phyloP scores from a whole-genome alignment of 768 basidiomycete genomes.

The Phlebiopsis gigantea region DNA sequence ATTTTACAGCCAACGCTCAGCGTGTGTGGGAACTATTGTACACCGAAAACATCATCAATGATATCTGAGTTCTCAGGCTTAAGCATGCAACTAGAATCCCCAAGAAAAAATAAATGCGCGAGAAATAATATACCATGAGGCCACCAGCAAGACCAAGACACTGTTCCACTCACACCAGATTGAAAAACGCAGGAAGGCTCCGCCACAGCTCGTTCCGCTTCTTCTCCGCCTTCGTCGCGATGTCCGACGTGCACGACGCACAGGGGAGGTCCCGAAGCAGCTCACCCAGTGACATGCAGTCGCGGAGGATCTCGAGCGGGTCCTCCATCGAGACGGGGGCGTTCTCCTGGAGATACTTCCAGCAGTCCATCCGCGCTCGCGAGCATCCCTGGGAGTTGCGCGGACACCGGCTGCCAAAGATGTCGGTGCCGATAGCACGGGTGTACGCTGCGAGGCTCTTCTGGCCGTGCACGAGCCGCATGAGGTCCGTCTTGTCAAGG shows the following conservation, averaged over 20 bases:
- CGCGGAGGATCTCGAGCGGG: constrained; percentile 25
- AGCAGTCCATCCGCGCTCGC: constrained; percentile 24
- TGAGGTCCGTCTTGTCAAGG: constrained; percentile 25
- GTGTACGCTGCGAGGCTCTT: constrained; percentile 25
- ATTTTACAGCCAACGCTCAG: background rate
- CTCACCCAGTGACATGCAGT: constrained; percentile 23
- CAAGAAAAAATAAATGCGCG: background rate
- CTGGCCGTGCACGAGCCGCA: constrained; percentile 24
- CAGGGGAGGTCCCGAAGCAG: constrained; percentile 25
- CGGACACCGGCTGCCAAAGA: constrained; percentile 23
- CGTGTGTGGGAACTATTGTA: too few relatives aligned
- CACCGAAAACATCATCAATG: background rate
- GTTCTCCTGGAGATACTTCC: constrained; percentile 29
- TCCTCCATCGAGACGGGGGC: constrained; percentile 27
- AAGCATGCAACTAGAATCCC: background rate
- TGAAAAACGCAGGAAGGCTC: constrained; percentile 25
- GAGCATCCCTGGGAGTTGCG: constrained; percentile 22
- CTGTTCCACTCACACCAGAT: constrained; percentile 7
- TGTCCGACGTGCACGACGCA: constrained; percentile 21
- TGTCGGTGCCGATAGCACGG: constrained; percentile 24
- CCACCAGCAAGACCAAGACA: background rate
- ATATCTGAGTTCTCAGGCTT: background rate
- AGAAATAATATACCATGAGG: background rate
- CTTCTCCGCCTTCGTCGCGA: constrained; percentile 21
- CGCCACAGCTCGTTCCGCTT: constrained; percentile 26